phyloP scores from a whole-genome alignment of 23 red algal species.

The Gracilaria vermiculophylla region DNA sequence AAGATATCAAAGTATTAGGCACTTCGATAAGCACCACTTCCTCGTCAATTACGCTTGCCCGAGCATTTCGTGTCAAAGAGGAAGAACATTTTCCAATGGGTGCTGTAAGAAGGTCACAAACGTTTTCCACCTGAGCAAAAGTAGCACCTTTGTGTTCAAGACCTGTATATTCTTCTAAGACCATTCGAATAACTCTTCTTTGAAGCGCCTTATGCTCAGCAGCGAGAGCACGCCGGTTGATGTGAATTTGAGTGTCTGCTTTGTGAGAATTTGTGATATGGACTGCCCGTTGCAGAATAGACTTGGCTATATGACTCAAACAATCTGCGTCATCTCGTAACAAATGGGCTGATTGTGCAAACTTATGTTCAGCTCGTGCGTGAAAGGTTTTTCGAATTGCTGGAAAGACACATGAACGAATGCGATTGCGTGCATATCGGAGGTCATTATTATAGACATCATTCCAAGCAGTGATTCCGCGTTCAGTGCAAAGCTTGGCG shows the following conservation, averaged over 20 bases:
- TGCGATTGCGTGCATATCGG: conserved; percentile 53
- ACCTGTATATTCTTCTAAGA: conserved; percentile 3
- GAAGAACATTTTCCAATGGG: neutral
- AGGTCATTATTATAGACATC: conserved; percentile 64
- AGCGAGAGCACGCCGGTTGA: conserved; percentile 14
- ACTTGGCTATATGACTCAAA: conserved; percentile 2
- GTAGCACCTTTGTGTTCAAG: neutral
- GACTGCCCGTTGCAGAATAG: conserved; percentile 3
- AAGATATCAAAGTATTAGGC: neutral
- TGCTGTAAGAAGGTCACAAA: conserved; percentile 15
- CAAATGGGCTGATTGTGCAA: conserved; percentile 40
- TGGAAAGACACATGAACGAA: conserved; percentile 39
- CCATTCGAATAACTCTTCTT: conserved; percentile 49
- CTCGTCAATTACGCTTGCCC: neutral
- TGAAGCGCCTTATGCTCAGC: conserved; percentile 19
- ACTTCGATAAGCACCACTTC: neutral
- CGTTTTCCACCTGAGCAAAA: conserved; percentile 55
- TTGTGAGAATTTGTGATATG: neutral
- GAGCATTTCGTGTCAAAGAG: neutral
- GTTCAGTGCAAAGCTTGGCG: conserved; percentile 33
- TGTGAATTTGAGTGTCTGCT: conserved; percentile 1
- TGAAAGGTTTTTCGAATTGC: conserved; percentile 18
- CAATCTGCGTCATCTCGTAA: conserved; percentile 42
- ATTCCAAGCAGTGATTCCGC: conserved; percentile 48
- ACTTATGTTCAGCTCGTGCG: conserved; percentile 31